Evolutionary conservation across 2,329 filamentous ascomycete genomes (phyloP), one percentile per base, ranked within the genome.

Genomic region (Diaporthe caulivora): DNA sequence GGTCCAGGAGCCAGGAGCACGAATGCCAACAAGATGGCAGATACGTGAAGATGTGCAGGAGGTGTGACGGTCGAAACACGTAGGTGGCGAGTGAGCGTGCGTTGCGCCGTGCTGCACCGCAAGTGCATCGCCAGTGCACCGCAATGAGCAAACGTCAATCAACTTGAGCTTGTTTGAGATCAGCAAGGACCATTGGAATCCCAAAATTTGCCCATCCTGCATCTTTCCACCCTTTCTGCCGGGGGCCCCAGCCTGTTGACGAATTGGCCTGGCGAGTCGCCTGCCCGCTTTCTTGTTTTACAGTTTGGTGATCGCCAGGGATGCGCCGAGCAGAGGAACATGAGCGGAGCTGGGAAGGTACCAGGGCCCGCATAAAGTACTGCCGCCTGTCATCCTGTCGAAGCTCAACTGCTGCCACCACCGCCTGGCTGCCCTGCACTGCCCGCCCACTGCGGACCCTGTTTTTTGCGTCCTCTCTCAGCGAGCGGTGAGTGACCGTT

Each of bases 251-350:
- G 60, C 60, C 9, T 51, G 60, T 65, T 42, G 49, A 65, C 60
- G 29, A 55, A 55, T 34, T 5, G 57, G n/a, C 8, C 34, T 42
- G n/a, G n/a, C 70, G 70, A 64, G 70, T 55, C 40, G 57, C 47
- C 29, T 64, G 29, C 70, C 57, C 58, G 47, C 26, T 13, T 40
- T 72, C n/a, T 37, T 72, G 47, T 67, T 67, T 67, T 67, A 53
- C 62, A 67, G 44, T 67, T 53, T 67, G 62, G 62, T 53, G 62
- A 53, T 67, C 62, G 47, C 62, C 62, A 67, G 62, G 62, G 62
- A 53, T 67, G 62, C 62, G 29, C 31, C 31, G 31, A 67, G 21
- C 24, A 40, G 37, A 13, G 34, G 34, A 9, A 34, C 5, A 34
- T 34, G 11, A 53, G n/a, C 62, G 62, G 47, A 44, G 29, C 44